A percentile compares a stretch with the other conserved stretches of the same genome.
These are phyloP conservation scores for Fragilaria crotonensis DNA, from an alignment of 108 stramenopile genomes.

Conservation along the genomic window DNA sequence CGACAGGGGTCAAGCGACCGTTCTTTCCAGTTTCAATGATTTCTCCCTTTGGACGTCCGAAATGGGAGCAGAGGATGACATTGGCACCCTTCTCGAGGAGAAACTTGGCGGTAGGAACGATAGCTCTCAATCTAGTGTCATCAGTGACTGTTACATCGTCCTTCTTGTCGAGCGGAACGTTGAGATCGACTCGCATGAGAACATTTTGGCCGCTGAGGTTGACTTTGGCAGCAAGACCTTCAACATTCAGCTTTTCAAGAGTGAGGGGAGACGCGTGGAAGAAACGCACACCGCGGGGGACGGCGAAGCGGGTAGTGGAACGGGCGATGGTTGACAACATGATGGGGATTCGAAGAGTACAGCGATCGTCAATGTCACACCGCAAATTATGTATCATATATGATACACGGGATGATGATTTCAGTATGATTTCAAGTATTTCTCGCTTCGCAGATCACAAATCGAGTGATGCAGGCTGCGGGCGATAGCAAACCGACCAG, in stretches of 20 bases:
- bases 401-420: no score
- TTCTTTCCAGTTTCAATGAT: conserved; percentile 87
- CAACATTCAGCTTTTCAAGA: conserved; percentile 69
- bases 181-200: conserved; percentile 83
- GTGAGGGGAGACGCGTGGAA: conserved; percentile 40
- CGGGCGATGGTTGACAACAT: background rate
- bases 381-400: no score
- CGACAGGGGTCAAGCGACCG: conserved; percentile 76
- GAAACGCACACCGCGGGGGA: no score
- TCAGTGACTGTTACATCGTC: conserved; percentile 84
- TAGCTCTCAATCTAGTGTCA: conserved; percentile 81
- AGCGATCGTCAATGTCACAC: background rate
- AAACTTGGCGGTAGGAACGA: conserved; percentile 84
- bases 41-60: conserved; percentile 89
- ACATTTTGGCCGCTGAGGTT: conserved; percentile 75
- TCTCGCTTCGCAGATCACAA: no score
- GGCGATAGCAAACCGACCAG: no score
- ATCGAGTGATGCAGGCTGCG: no score
- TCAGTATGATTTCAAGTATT: no score
- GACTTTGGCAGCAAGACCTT: conserved; percentile 69
- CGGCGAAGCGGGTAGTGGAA: background rate
- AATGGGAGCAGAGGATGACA: conserved; percentile 82
- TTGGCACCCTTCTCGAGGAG: conserved; percentile 85
- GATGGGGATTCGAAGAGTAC: background rate
- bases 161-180: conserved; percentile 81